A percentile compares a stretch with the other conserved stretches of the same genome.
These are phyloP conservation scores for Paramyrothecium sp. DNA, from an alignment of 2,329 filamentous ascomycete species.

Conservation along the genomic window DNA sequence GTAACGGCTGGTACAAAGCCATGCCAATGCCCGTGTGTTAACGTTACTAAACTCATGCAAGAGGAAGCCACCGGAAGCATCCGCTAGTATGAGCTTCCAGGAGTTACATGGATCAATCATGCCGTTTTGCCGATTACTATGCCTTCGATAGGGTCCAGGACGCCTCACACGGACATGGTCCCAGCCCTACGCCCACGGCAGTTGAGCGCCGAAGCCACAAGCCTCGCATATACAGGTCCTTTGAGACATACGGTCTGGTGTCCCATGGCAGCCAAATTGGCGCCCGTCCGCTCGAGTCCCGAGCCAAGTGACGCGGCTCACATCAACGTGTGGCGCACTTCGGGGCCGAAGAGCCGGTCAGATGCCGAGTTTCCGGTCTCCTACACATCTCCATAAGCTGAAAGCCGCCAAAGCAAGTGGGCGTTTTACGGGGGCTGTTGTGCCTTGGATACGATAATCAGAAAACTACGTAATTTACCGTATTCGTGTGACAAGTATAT, in stretches of 20 bases:
- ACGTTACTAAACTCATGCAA: too few species aligned
- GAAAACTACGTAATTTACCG: too few species aligned
- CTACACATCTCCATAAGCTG: slow-evolving; percentile 4
- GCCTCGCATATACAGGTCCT: neutral
- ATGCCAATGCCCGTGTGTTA: too few species aligned
- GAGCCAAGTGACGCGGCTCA: neutral
- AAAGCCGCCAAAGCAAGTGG: neutral
- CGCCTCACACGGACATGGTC: neutral
- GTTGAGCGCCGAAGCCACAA: neutral
- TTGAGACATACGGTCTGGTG: neutral
- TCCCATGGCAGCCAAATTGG: neutral
- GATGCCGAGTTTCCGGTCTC: slow-evolving; percentile 24
- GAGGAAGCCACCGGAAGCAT: too few species aligned
- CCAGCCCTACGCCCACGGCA: neutral
- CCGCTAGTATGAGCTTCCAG: too few species aligned
- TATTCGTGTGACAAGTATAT: too few species aligned
- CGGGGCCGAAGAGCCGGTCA: slow-evolving; percentile 10
- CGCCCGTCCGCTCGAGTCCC: neutral
- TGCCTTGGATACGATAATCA: too few species aligned
- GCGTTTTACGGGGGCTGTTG: too few species aligned
- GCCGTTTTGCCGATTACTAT: slow-evolving; percentile 10
- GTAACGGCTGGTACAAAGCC: too few species aligned
- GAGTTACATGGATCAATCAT: slow-evolving; percentile 5
- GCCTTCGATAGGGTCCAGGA: neutral
- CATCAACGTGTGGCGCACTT: neutral